Evolutionary conservation across 768 basidiomycete genomes (phyloP), one percentile per base, ranked within the genome.

Genomic region (Clavulina sp.): DNA sequence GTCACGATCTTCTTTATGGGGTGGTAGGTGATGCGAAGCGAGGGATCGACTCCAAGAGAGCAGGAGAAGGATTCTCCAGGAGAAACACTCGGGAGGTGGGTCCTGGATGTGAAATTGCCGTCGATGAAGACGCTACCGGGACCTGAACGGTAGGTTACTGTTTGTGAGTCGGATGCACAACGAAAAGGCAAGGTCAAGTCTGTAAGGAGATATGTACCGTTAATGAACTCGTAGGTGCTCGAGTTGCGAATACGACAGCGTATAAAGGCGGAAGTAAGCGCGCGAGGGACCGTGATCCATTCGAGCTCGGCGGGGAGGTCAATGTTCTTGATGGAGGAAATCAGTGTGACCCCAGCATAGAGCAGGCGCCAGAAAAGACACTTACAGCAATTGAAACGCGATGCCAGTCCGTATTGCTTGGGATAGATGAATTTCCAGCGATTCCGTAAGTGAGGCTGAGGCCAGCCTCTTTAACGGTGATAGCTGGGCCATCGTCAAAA

Each of bases 101-200:
- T 52, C 40, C 56, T 57, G 55, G 51, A 56, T 43, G 56, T 49
- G 41, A 57, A 57, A 41, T 52, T 53, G 19, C 55, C 52, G 36
- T 57, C 57, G 47, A 57, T 48, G 41, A 56, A 57, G 13, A 57
- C 55, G 31, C 47, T 57, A 1, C 50, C 44, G 1, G 51, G 46
- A 36, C 57, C 57, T 48, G 26, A 52, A 54, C 21, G 26, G 41
- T n/a, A n/a, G n/a, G n/a, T n/a, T n/a, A n/a, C n/a, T n/a, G n/a
- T n/a, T n/a, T n/a, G n/a, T n/a, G n/a, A n/a, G n/a, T n/a, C 33
- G 5, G 56, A 55, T 26, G n/a, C n/a, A n/a, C 50, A 30, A 52
- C 55, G 24, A 9, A n/a, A n/a, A 46, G 43, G 43, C 24, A 46
- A 46, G 9, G 26, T 13, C 9, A 46, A 46, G 13, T 1, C 13